These are phyloP conservation scores for Colletotrichum sp. DNA, from an alignment of 2,329 filamentous ascomycete genomes.

Conservation along the genomic window DNA sequence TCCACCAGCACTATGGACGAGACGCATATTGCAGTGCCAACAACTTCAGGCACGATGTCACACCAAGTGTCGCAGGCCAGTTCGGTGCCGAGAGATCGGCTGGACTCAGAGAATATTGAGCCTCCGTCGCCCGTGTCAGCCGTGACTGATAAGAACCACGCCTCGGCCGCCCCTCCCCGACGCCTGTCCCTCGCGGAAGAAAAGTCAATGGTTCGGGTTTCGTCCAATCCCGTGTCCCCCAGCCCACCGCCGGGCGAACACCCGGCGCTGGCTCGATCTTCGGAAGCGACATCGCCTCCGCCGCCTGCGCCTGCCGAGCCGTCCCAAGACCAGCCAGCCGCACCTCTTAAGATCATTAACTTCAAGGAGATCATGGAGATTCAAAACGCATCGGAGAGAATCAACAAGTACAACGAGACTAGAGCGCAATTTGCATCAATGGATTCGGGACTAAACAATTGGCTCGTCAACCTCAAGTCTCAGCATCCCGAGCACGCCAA, in stretches of 20 bases:
- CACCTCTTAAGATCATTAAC: constrained; percentile 48
- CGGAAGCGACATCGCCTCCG: constrained; percentile 3
- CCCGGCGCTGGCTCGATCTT: constrained; percentile 28
- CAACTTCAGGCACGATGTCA: constrained; percentile 24
- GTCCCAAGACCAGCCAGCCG: constrained; percentile 21
- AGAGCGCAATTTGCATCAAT: constrained; percentile 72
- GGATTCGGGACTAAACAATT: constrained; percentile 75
- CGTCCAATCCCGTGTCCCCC: constrained; percentile 38
- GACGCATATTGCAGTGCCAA: not conserved
- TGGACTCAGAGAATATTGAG: constrained; percentile 34
- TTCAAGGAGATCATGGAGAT: constrained; percentile 83
- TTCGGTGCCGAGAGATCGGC: constrained; percentile 32
- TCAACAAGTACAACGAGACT: constrained; percentile 75
- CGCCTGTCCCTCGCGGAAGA: constrained; percentile 50
- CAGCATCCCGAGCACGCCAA: constrained; percentile 55
- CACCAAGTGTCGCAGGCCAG: constrained; percentile 43
- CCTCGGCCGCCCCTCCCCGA: constrained; percentile 26
- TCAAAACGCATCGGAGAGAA: constrained; percentile 69
- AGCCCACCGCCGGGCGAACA: constrained; percentile 44
- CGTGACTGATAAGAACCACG: constrained; percentile 32
- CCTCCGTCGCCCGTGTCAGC: constrained; percentile 50
- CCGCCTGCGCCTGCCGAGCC: constrained; percentile 22
- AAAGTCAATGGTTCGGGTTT: constrained; percentile 40
- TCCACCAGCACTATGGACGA: not conserved
- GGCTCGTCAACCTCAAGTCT: constrained; percentile 53